Evolutionary conservation across 805 yeast genomes (phyloP).

Genomic region (Candida parachauliodes): DNA sequence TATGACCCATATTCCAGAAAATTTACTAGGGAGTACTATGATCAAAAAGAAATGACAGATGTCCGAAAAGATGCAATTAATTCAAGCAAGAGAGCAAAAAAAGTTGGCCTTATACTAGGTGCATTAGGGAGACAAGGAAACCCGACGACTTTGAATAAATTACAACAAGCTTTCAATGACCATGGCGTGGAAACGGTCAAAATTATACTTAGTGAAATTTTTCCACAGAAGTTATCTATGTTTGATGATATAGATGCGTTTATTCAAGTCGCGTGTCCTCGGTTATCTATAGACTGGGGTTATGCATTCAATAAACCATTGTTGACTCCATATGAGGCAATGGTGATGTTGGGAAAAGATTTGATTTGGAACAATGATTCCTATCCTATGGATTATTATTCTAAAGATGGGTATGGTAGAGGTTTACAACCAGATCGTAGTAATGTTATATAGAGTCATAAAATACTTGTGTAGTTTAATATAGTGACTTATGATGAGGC

Average conservation of each 20-base stretch:
- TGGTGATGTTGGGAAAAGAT: conserved; percentile 80
- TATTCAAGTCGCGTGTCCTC: conserved; percentile 96
- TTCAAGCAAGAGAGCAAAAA: conserved; percentile 56
- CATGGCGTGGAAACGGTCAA: conserved; percentile 70
- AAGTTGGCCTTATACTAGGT: conserved; percentile 83
- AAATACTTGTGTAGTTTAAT: too few species aligned
- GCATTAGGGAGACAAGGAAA: conserved; percentile 96
- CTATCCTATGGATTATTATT: conserved; percentile 96
- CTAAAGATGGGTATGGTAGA: conserved; percentile 86
- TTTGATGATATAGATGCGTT: conserved; percentile 93
- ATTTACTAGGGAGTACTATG: conserved; percentile 85
- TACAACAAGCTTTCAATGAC: conserved; percentile 51
- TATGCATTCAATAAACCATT: conserved; percentile 92
- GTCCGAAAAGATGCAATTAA: conserved; percentile 73
- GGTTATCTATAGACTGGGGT: conserved; percentile 97
- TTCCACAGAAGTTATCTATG: conserved; percentile 87
- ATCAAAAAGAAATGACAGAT: conserved; percentile 74
- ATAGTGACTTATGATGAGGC: too few species aligned
- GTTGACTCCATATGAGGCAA: conserved; percentile 93
- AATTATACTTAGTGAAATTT: conserved; percentile 85
- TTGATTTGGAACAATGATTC: conserved; percentile 55
- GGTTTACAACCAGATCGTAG: conserved; percentile 62
- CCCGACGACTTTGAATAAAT: conserved; percentile 63
- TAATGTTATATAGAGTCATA: too few species aligned
- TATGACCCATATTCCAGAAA: conserved; percentile 94